These are phyloP conservation scores for Yamadazyma insecticola DNA, from an alignment of 805 yeast genomes.

Conservation along the genomic window DNA sequence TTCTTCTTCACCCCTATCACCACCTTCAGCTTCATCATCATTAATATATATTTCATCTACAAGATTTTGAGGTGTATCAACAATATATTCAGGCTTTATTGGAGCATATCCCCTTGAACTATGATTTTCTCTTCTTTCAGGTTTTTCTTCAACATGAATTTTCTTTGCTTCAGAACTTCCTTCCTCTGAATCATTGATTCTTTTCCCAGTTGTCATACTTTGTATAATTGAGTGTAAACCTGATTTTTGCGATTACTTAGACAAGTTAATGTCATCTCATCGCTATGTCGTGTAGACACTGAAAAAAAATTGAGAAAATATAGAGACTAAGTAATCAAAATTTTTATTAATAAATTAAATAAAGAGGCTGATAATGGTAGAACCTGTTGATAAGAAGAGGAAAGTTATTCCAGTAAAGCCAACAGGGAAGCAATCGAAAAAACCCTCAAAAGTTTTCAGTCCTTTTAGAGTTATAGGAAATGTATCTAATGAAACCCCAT, in stretches of 20 bases:
- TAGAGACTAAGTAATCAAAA: too few relatives aligned
- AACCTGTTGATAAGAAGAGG: constrained; percentile 29
- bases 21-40: constrained; percentile 44
- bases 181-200: constrained; percentile 6
- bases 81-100: constrained; percentile 65
- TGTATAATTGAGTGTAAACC: too few relatives aligned
- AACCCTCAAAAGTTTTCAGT: constrained; percentile 53
- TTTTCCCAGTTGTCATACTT: constrained; percentile 6
- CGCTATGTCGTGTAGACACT: too few relatives aligned
- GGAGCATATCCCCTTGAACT: constrained; percentile 62
- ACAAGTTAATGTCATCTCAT: too few relatives aligned
- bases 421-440: neutral
- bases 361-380: constrained; percentile 18
- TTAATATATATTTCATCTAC: constrained; percentile 25
- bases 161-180: constrained; percentile 7
- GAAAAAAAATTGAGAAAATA: too few relatives aligned
- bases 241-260: too few relatives aligned
- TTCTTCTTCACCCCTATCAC: constrained; percentile 28
- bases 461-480: constrained; percentile 86
- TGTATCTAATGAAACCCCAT: constrained; percentile 82
- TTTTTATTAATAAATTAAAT: too few relatives aligned
- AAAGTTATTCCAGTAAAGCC: constrained; percentile 13
- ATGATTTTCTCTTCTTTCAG: constrained; percentile 12
- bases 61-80: constrained; percentile 42
- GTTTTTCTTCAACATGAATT: constrained; percentile 12